phyloP scores from a whole-genome alignment of 495 filamentous ascomycete genomes.

The Daldinia vernicosa region DNA sequence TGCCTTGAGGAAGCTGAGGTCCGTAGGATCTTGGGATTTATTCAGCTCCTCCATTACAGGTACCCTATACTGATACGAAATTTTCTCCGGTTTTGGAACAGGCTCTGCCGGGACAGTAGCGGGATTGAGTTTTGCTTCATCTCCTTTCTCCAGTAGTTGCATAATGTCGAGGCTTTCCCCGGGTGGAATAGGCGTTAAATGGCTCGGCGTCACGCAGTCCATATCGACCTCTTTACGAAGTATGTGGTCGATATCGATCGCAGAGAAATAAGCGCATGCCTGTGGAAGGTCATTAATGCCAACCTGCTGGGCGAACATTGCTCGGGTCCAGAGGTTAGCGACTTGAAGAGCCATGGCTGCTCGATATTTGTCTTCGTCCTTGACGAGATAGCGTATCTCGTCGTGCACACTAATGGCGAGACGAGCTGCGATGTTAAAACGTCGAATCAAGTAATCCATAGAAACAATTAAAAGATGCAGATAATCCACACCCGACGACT shows the following conservation, averaged over 20 bases:
- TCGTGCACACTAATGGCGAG: conserved; percentile 96
- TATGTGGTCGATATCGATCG: conserved; percentile 92
- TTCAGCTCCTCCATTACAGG: conserved; percentile 79
- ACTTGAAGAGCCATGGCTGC: conserved; percentile 92
- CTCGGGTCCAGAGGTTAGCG: conserved; percentile 94
- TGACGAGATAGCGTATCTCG: conserved; percentile 93
- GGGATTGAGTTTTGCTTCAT: conserved; percentile 70
- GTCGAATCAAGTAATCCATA: conserved; percentile 94
- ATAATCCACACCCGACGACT: conserved; percentile 97
- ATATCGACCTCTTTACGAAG: conserved; percentile 97
- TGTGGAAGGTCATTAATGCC: conserved; percentile 96
- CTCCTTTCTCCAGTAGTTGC: conserved; percentile 74
- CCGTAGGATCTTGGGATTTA: conserved; percentile 40
- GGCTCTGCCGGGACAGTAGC: conserved; percentile 58
- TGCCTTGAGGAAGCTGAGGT: conserved; percentile 75
- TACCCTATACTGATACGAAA: conserved; percentile 72
- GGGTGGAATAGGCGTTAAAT: conserved; percentile 78
- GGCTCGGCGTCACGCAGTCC: conserved; percentile 93
- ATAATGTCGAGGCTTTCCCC: conserved; percentile 87
- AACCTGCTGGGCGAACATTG: conserved; percentile 96
- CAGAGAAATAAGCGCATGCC: conserved; percentile 92
- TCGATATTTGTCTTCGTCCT: conserved; percentile 85
- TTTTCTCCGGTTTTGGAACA: conserved; percentile 63
- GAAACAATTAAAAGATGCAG: conserved; percentile 90
- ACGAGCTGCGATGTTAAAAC: conserved; percentile 83